phyloP scores from a whole-genome alignment of 129 eudicot species.

The Kitagawia praeruptora region DNA sequence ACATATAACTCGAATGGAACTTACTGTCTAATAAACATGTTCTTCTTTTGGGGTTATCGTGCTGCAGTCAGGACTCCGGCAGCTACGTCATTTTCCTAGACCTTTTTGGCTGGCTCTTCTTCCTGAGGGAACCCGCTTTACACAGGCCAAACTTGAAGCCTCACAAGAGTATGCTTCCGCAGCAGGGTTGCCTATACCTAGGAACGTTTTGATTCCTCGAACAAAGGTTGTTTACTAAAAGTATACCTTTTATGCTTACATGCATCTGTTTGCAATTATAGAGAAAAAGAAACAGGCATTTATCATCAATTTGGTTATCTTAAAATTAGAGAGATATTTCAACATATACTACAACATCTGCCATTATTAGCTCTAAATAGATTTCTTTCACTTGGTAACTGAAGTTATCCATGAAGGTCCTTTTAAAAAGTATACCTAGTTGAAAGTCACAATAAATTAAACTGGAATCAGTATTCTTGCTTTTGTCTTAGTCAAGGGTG shows the following conservation, averaged over 20 bases:
- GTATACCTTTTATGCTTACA: not conserved
- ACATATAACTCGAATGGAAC: not conserved
- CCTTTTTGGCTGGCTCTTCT: constrained; percentile 78
- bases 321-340: not conserved
- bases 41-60: not conserved
- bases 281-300: not conserved
- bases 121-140: constrained; percentile 88
- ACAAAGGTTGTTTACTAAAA: constrained; percentile 43
- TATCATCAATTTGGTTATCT: not conserved
- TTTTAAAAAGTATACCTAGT: not conserved
- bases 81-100: constrained; percentile 43
- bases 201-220: constrained; percentile 60
- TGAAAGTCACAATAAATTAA: not conserved
- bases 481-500: not conserved
- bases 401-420: not conserved
- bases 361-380: not conserved
- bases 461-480: not conserved
- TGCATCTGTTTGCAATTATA: not conserved
- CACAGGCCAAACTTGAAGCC: constrained; percentile 56
- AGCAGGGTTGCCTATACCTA: constrained; percentile 55
- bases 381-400: not conserved
- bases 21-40: not conserved
- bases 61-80: constrained; percentile 45
- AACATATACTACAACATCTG: not conserved
- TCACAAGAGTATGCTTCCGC: constrained; percentile 61